Conservation (phyloP, 805 yeast genomes). For the Wickerhamomyces sydowiorum region DNA sequence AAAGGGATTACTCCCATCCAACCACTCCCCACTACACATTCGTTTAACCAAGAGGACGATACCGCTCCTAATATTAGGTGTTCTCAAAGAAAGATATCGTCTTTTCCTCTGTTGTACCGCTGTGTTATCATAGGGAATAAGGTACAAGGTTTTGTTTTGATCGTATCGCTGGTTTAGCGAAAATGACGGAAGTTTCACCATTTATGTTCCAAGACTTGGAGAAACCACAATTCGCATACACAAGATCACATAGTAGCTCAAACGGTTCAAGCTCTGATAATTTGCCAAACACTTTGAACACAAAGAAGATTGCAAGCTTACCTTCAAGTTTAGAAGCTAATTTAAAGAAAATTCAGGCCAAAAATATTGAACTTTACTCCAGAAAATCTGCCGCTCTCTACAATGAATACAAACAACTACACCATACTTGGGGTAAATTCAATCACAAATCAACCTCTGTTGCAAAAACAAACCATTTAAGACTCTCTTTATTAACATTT, state of each 20-base stretch:
- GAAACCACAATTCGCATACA: constrained; percentile 1
- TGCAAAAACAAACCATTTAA: constrained; percentile 7
- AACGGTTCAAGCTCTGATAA: constrained; percentile 1
- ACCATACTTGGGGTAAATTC: constrained; percentile 1
- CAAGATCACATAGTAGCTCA: constrained; percentile 1
- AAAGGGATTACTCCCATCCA: too few relatives aligned
- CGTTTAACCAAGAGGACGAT: too few relatives aligned
- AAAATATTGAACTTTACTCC: background rate
- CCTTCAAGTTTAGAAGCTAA: background rate
- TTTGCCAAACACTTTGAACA: background rate
- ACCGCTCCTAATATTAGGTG: too few relatives aligned
- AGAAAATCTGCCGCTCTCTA: background rate
- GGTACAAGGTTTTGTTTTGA: too few relatives aligned
- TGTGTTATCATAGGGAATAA: too few relatives aligned
- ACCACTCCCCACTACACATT: too few relatives aligned
- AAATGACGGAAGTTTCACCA: background rate
- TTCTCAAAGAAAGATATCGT: too few relatives aligned
- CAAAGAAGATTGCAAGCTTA: background rate
- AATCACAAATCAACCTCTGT: constrained; percentile 4
- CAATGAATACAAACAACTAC: background rate
- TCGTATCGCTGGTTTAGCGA: too few relatives aligned
- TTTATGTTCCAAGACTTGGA: background rate
- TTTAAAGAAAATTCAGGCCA: background rate
- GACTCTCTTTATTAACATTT: constrained; percentile 10
- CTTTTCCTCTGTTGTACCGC: too few relatives aligned